Percentiles rank a stretch among this genome's conserved stretches.
These are phyloP conservation scores for Monosporascus sp. DNA, from an alignment of 2,329 filamentous ascomycete species.

Conservation along the genomic window DNA sequence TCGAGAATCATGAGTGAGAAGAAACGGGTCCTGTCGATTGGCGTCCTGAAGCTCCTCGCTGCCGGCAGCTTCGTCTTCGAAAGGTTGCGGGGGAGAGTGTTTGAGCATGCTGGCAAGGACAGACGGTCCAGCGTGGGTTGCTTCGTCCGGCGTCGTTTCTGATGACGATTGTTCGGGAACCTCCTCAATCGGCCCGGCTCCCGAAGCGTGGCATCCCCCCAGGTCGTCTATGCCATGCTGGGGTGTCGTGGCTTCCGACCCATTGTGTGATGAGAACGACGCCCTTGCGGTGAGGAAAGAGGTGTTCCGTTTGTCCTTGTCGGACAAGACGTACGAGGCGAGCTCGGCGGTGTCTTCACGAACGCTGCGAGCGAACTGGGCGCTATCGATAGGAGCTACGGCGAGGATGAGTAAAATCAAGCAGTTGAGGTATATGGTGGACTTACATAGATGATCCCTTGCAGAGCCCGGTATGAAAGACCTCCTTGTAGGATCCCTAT, in stretches of 20 bases:
- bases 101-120: conserved; percentile 44
- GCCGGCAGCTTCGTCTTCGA: conserved; percentile 1
- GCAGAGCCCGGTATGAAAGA: conserved; percentile 66
- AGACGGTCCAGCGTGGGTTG: conserved; percentile 21
- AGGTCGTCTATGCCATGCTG: conserved; percentile 23
- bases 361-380: conserved; percentile 71
- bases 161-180: conserved; percentile 23
- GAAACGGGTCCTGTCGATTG: conserved; percentile 3
- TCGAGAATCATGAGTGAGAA: conserved; percentile 4
- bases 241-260: conserved; percentile 17
- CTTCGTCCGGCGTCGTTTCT: conserved; percentile 11
- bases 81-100: conserved; percentile 40
- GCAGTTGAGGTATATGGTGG: background rate
- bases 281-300: conserved; percentile 39
- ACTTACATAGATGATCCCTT: conserved; percentile 53
- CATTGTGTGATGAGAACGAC: conserved; percentile 28
- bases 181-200: conserved; percentile 23
- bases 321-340: conserved; percentile 73
- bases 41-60: conserved; percentile 1
- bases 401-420: conserved; percentile 9
- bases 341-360: conserved; percentile 84
- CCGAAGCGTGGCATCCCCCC: conserved; percentile 10
- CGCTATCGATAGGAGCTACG: conserved; percentile 56
- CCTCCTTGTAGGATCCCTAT: conserved; percentile 63
- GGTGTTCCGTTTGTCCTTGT: conserved; percentile 42